Base-by-base conservation (phyloP, 176 grass and related monocot species). In the Rhipidocladum racemiflorum region DNA sequence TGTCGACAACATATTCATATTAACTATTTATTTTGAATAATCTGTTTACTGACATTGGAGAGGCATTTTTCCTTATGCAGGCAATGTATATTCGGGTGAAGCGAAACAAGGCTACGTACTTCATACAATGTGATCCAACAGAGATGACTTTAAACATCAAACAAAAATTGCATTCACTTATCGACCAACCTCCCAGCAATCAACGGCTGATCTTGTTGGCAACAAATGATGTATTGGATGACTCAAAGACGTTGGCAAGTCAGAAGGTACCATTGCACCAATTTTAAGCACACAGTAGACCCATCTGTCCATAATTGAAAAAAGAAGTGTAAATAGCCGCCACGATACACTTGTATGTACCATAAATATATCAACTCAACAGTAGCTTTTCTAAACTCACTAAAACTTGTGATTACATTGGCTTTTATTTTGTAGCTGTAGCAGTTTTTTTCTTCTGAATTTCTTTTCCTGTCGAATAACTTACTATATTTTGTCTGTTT, bases 1-100 rank as follows among this genome's bases (percentile, higher is more conserved):
- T 28, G 9, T 53, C 0, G 6, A 12, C 7, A 62, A 49, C 0
- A 10, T n/a, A 53, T 53, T 74, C 30, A 54, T 23, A 32, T 66
- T 40, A 68, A 42, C 25, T 17, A 56, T 30, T 43, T 53, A 56
- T 84, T 75, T 57, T 2, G 9, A 68, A 76, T 18, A n/a, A 8
- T 57, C 27, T 30, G 10, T 43, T 56, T 57, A 62, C 71, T 61
- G 44, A 87, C 78, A 55, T 68, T 46, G 36, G 38, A 6, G 53
- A 57, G 9, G 0, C n/a, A 16, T 67, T 18, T 79, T 86, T 8
- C 69, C 30, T 59, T 61, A 29, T 55, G 64, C 81, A 96, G 93
- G 76, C 85, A 61, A 96, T 96, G 93, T 90, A 92, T 77, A 91
- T 96, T 80, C 84, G 93, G 75, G 93, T 96, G 70, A 92, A 96